Conservation (phyloP, 23 red algal genomes). For the Pyropia haitanensis region DNA sequence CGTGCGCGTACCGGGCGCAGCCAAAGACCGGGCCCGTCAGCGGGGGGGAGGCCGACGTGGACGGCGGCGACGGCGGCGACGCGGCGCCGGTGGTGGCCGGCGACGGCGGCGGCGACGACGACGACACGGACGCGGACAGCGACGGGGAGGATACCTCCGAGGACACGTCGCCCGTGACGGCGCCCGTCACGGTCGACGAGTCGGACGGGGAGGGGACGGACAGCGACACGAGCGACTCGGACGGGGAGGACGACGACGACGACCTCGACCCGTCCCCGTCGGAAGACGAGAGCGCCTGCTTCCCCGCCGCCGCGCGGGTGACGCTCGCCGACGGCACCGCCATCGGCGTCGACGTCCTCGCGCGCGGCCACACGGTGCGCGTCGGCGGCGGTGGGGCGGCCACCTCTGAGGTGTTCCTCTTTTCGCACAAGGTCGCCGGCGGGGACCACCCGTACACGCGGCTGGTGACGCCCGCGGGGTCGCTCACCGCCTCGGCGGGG, state of each 20-base stretch:
- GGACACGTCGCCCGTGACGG: slow-evolving; percentile 9
- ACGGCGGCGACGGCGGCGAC: too few relatives aligned
- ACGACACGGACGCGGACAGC: too few relatives aligned
- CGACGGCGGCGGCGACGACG: too few relatives aligned
- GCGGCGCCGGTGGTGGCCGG: too few relatives aligned
- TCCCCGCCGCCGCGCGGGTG: slow-evolving; percentile 12
- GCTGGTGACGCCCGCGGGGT: not conserved
- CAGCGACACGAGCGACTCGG: too few relatives aligned
- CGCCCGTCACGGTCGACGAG: not conserved
- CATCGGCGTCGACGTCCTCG: slow-evolving; percentile 3
- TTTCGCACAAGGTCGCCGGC: slow-evolving; percentile 1
- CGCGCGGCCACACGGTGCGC: slow-evolving; percentile 2
- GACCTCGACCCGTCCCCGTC: not conserved
- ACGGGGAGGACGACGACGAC: not conserved
- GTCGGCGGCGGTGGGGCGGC: not conserved
- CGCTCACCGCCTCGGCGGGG: not conserved
- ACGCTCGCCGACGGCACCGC: not conserved
- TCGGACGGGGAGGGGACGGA: not conserved
- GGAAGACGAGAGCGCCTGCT: slow-evolving; percentile 4
- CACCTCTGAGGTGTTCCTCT: slow-evolving; percentile 6
- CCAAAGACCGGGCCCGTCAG: too few relatives aligned
- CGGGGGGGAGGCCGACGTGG: too few relatives aligned
- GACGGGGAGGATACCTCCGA: not conserved
- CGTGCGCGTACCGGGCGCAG: too few relatives aligned
- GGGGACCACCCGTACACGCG: not conserved